These are phyloP conservation scores for Colletotrichum neosansevieriae DNA, from an alignment of 2,329 filamentous ascomycete species.

Conservation along the genomic window DNA sequence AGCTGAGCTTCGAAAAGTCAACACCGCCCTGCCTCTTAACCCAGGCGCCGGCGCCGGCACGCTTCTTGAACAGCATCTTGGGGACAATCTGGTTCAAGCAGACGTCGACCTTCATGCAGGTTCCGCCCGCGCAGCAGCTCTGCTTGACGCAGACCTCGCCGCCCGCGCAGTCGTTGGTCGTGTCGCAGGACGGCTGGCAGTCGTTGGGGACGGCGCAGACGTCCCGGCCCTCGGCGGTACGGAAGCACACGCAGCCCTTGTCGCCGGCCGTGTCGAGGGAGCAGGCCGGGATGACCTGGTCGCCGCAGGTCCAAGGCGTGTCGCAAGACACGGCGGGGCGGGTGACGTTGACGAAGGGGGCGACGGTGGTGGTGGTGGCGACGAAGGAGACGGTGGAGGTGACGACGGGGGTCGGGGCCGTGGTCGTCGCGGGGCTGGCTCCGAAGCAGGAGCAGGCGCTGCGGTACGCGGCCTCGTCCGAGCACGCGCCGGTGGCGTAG, in stretches of 20 bases:
- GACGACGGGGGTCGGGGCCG: constrained; percentile 52
- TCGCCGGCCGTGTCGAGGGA: background rate
- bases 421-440: constrained; percentile 45
- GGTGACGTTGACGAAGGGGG: constrained; percentile 27
- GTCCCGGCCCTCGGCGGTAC: constrained; percentile 22
- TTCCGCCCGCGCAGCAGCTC: constrained; percentile 30
- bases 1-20: constrained; percentile 21
- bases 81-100: constrained; percentile 24
- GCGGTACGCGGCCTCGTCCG: constrained; percentile 40
- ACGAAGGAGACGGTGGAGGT: constrained; percentile 55
- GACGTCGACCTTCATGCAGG: constrained; percentile 35
- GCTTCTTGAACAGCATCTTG: constrained; percentile 34
- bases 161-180: constrained; percentile 17
- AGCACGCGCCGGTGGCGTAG: constrained; percentile 45
- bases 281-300: constrained; percentile 14
- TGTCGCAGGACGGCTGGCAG: constrained; percentile 20
- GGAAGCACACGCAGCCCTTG: constrained; percentile 33
- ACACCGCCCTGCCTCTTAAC: constrained; percentile 13
- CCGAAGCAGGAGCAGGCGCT: constrained; percentile 48
- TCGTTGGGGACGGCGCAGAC: constrained; percentile 34
- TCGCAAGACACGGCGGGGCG: constrained; percentile 18
- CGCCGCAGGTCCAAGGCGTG: constrained; percentile 27
- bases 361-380: constrained; percentile 12
- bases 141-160: constrained; percentile 37
- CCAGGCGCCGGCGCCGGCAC: constrained; percentile 9